phyloP scores from a whole-genome alignment of 164 flowering plant genomes.

The Vitis rotundifolia region DNA sequence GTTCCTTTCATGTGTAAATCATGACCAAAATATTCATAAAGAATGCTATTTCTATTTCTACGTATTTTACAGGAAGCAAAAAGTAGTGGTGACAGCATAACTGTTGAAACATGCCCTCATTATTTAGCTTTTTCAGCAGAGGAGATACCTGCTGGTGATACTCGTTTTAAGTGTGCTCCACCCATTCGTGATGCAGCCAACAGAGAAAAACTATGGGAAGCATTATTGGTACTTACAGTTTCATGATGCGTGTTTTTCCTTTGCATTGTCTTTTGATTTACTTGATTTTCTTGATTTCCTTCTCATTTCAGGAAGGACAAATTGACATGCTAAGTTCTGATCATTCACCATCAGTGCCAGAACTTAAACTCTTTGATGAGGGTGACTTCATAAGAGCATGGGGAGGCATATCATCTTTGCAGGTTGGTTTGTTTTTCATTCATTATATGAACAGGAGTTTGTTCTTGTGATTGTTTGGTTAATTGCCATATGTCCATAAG shows the following conservation, averaged over 20 bases:
- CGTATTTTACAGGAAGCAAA: conserved; percentile 66
- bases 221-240: conserved; percentile 57
- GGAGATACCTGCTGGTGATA: conserved; percentile 91
- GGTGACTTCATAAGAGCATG: conserved; percentile 93
- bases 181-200: conserved; percentile 87
- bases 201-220: conserved; percentile 77
- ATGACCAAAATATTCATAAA: no score
- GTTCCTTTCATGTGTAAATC: no score
- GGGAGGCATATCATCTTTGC: conserved; percentile 98
- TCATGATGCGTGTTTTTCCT: background rate
- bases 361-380: conserved; percentile 70
- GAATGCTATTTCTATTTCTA: background rate
- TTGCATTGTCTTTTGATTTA: background rate
- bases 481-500: no score
- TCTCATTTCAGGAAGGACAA: conserved; percentile 63
- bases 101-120: conserved; percentile 96
- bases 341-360: conserved; percentile 92
- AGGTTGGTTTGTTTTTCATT: conserved; percentile 44
- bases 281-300: background rate
- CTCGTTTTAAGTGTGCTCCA: conserved; percentile 95
- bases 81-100: conserved; percentile 72
- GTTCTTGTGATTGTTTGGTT: background rate
- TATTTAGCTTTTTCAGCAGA: conserved; percentile 93
- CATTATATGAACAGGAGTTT: background rate
- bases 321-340: conserved; percentile 97